Base-by-base conservation (phyloP, 1,284 basidiomycete species). In the Ustilago vetiveriae region DNA sequence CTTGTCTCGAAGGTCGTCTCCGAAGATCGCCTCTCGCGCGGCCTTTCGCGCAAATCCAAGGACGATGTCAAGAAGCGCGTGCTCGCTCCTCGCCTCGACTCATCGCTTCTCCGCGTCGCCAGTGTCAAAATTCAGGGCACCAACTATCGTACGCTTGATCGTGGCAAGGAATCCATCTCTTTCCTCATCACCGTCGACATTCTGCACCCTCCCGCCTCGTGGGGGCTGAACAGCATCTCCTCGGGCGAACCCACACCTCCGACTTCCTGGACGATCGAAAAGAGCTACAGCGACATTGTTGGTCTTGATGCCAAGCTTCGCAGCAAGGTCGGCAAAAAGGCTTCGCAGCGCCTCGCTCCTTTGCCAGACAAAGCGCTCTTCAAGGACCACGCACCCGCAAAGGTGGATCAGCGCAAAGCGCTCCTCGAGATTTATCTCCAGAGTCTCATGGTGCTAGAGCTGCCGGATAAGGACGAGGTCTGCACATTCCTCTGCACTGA, bases 331-430 rank as follows among this genome's bases (percentile, higher is more conserved):
- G 79, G 72, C 24, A 88, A 87, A 72, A 85, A 90, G 42, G 86
- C 86, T 23, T 91, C 92, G 84, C 91, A 88, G 83, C 72, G 66
- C 19, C 88, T 98, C 50, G 88, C 87, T 19, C 86, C 85, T 39
- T 82, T 98, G 53, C 95, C 95, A 2, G 95, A 98, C 80, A 91
- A 91, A 49, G 90, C 89, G 82, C 85, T 96, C 9, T 98, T 95
- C 90, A 94, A 89, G 82, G 95, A 98, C 83, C 92, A 96, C 82
- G 94, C 94, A 3, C 94, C 95, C 11, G 92, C 92, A 49, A 94
- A 92, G 84, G 92, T 94, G 33, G 95, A 98, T 84, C 92, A 94
- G 52, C 56, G 76, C 35, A 79, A 77, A 38, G 86, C 86, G 30
- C 88, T 92, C 26, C 86, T 98, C 24, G 92, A 97, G 82, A 85